phyloP scores from a whole-genome alignment of 495 filamentous ascomycete genomes.

The Polyplosphaeria fusca region DNA sequence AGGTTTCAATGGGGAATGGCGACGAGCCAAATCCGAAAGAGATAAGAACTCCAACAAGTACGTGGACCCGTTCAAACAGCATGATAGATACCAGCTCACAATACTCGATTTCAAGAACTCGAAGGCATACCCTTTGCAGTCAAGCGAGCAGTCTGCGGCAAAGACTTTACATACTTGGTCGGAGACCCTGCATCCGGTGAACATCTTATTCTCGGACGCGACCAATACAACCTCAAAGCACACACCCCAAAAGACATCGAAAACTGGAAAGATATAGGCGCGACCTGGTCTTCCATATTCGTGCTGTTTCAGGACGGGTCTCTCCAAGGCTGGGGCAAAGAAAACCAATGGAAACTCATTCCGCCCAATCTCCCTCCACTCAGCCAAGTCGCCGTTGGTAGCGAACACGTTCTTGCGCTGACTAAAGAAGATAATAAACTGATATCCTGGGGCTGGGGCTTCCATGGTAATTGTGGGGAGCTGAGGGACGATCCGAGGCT shows the following conservation, averaged over 20 bases:
- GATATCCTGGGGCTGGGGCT: slow-evolving; percentile 88
- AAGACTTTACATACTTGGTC: slow-evolving; percentile 75
- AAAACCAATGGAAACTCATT: slow-evolving; percentile 80
- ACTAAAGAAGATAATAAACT: slow-evolving; percentile 55
- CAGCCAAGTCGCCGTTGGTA: slow-evolving; percentile 67
- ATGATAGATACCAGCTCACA: background rate
- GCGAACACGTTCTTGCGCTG: slow-evolving; percentile 77
- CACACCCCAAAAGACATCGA: slow-evolving; percentile 35
- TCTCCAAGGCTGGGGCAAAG: slow-evolving; percentile 67
- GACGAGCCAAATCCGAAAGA: background rate
- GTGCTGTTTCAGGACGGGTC: slow-evolving; percentile 56
- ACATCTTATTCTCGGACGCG: slow-evolving; percentile 61
- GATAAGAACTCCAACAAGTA: no score
- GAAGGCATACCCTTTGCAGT: slow-evolving; percentile 53
- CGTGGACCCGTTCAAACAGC: no score
- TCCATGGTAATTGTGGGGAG: slow-evolving; percentile 93
- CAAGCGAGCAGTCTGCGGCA: slow-evolving; percentile 65
- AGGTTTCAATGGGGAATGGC: slow-evolving; percentile 38
- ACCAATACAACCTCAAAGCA: slow-evolving; percentile 63
- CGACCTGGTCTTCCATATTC: slow-evolving; percentile 81
- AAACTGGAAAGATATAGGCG: slow-evolving; percentile 59
- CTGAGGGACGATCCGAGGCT: slow-evolving; percentile 43
- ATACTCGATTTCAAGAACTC: slow-evolving; percentile 59
- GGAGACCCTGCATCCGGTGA: slow-evolving; percentile 53
- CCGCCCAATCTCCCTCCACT: slow-evolving; percentile 53